These are phyloP conservation scores for Candida adriatica DNA, from an alignment of 805 yeast species.

Conservation along the genomic window DNA sequence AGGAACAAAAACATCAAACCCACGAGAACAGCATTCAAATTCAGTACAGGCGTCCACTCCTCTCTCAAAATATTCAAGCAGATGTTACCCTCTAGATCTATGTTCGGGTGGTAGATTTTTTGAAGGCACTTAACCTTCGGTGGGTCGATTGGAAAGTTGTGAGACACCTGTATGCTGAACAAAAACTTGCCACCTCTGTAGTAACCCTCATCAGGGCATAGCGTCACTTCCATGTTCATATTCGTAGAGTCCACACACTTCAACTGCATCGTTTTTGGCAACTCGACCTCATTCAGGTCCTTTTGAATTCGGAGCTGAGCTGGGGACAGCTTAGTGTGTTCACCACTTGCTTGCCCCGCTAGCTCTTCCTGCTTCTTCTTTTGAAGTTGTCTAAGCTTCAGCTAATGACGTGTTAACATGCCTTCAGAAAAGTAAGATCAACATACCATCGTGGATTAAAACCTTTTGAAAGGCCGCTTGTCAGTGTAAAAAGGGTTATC, in stretches of 20 bases:
- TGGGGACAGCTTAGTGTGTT: conserved; percentile 33
- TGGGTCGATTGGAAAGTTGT: conserved; percentile 85
- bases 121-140: conserved; percentile 73
- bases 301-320: conserved; percentile 75
- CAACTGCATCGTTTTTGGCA: conserved; percentile 51
- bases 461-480: background rate
- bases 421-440: no score
- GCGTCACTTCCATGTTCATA: conserved; percentile 49
- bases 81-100: conserved; percentile 83
- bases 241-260: conserved; percentile 45
- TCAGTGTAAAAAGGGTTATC: background rate
- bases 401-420: no score
- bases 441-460: no score
- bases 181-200: conserved; percentile 63
- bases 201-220: conserved; percentile 67
- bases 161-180: conserved; percentile 60
- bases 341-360: conserved; percentile 3
- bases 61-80: conserved; percentile 88
- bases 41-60: conserved; percentile 94
- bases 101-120: conserved; percentile 88
- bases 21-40: conserved; percentile 70
- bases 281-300: conserved; percentile 62
- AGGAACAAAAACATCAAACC: conserved; percentile 81
- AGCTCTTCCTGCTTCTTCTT: conserved; percentile 47
- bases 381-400: conserved; percentile 54